phyloP scores from a whole-genome alignment of 345 rosid genomes.

The Excoecaria agallocha region DNA sequence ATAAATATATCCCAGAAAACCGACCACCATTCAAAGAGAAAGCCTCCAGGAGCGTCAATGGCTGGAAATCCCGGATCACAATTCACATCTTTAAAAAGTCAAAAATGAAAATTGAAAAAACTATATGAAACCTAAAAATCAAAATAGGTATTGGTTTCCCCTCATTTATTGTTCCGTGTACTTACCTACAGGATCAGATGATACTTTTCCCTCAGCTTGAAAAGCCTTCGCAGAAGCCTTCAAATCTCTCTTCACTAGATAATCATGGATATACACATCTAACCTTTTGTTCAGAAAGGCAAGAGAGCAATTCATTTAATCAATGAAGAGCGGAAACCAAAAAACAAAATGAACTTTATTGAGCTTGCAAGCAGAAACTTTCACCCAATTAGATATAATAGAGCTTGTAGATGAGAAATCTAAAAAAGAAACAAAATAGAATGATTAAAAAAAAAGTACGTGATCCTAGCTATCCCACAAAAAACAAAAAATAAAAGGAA shows the following conservation, averaged over 20 bases:
- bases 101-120: not conserved
- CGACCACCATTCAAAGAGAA: conserved; percentile 99
- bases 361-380: conserved; percentile 3
- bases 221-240: conserved; percentile 98
- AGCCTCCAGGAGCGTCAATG: conserved; percentile 98
- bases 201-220: conserved; percentile 95
- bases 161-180: not conserved
- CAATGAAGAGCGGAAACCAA: not conserved
- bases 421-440: conserved; percentile 1
- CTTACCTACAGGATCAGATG: conserved; percentile 97
- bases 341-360: not conserved
- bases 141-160: not conserved
- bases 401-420: conserved; percentile 12
- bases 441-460: not conserved
- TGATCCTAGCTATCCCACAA: not conserved
- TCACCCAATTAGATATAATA: conserved; percentile 13
- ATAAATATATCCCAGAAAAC: conserved; percentile 99
- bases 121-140: not conserved
- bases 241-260: conserved; percentile 87
- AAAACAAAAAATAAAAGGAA: too few relatives aligned
- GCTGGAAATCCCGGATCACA: conserved; percentile 49
- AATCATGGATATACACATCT: conserved; percentile 97
- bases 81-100: conserved; percentile 6
- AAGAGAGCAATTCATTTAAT: conserved; percentile 2
- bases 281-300: conserved; percentile 50